Conservation (phyloP, 805 yeast species). For the Cyberlindnera xylosilytica region DNA sequence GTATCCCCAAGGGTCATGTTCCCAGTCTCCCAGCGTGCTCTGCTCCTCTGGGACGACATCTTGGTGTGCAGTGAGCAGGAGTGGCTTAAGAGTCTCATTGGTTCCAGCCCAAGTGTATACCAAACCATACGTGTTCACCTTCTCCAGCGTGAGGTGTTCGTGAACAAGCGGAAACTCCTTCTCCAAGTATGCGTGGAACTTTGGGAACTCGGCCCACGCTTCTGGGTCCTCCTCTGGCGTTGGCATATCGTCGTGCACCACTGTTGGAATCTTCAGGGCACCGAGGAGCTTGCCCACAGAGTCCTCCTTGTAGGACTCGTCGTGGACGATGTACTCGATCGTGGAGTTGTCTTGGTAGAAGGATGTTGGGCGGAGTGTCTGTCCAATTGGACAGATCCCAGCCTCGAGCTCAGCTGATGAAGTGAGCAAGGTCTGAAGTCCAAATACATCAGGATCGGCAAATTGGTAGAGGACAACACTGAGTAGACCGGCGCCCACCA, state of each 20-base stretch:
- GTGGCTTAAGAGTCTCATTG: slow-evolving; percentile 49
- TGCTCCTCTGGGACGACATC: slow-evolving; percentile 76
- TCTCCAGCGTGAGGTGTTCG: slow-evolving; percentile 43
- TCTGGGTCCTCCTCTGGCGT: slow-evolving; percentile 34
- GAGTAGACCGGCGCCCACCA: no score
- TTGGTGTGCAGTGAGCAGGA: slow-evolving; percentile 70
- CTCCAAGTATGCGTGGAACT: slow-evolving; percentile 52
- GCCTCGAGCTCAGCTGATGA: no score
- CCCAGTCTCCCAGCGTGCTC: slow-evolving; percentile 57
- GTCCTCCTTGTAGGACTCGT: slow-evolving; percentile 30
- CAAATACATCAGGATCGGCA: no score
- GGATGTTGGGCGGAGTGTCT: slow-evolving; percentile 13
- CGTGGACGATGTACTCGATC: slow-evolving; percentile 33
- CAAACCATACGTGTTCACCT: slow-evolving; percentile 59
- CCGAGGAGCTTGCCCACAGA: slow-evolving; percentile 43
- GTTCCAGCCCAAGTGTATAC: slow-evolving; percentile 63
- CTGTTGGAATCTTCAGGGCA: slow-evolving; percentile 52
- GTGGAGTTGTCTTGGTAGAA: slow-evolving; percentile 22
- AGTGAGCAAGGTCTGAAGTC: no score
- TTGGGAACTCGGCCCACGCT: slow-evolving; percentile 14
- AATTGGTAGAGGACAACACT: no score
- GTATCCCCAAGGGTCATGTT: slow-evolving; percentile 62
- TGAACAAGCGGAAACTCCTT: slow-evolving; percentile 53
- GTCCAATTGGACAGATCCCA: slow-evolving; percentile 13
- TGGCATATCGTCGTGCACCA: slow-evolving; percentile 14